These are phyloP conservation scores for Paraleonurus japonicus DNA, from an alignment of 257 asterid species.

Conservation along the genomic window DNA sequence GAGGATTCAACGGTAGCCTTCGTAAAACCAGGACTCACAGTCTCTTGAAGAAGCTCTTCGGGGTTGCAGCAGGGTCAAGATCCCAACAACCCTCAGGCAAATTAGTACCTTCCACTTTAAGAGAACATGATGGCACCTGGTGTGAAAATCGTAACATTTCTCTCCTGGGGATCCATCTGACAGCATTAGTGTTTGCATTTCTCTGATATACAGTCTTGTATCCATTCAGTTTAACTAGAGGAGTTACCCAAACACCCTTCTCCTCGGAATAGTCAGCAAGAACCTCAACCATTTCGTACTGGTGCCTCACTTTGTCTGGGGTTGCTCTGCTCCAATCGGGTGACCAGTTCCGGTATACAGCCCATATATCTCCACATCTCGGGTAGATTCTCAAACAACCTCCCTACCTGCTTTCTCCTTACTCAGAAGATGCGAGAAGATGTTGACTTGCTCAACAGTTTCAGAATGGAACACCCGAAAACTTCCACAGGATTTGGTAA, in stretches of 20 bases:
- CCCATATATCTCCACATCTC: conserved; percentile 89
- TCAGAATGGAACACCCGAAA: conserved; percentile 83
- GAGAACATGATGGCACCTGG: conserved; percentile 85
- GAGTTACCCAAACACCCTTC: conserved; percentile 75
- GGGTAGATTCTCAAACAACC: conserved; percentile 93
- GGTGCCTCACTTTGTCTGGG: conserved; percentile 79
- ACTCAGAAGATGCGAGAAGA: conserved; percentile 85
- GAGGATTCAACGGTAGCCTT: conserved; percentile 20
- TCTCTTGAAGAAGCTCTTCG: conserved; percentile 71
- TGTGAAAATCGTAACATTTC: conserved; percentile 97
- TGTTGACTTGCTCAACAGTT: conserved; percentile 81
- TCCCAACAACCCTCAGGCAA: conserved; percentile 96
- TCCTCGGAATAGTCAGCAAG: conserved; percentile 89
- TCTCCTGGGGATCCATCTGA: conserved; percentile 71
- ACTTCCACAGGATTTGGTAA: conserved; percentile 93
- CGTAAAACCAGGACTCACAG: conserved; percentile 21
- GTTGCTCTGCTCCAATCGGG: conserved; percentile 79
- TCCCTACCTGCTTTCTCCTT: conserved; percentile 89
- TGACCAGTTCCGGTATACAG: conserved; percentile 90
- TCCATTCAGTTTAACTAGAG: conserved; percentile 66
- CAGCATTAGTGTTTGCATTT: conserved; percentile 41
- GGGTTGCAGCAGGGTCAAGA: conserved; percentile 99
- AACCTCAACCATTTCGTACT: conserved; percentile 95
- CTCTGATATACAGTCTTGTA: conserved; percentile 85
- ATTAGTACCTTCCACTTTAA: conserved; percentile 49